Evolutionary conservation across 1,284 basidiomycete species (phyloP), one percentile per base, ranked within the genome.

Genomic region (Ustanciosporium gigantosporum): DNA sequence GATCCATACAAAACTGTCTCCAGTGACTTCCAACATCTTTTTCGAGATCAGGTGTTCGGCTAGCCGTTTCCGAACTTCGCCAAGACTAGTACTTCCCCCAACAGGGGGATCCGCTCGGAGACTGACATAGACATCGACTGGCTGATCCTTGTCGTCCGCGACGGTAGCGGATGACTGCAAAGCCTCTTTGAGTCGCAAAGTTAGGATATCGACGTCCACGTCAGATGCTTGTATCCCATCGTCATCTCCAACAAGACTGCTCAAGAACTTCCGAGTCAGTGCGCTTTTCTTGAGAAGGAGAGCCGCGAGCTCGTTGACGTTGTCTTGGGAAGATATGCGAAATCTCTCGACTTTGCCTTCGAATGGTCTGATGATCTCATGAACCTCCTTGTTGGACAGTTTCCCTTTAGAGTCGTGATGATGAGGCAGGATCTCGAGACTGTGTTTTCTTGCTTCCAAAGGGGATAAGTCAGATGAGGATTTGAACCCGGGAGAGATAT

Each of bases 1-100:
- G 50, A 96, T 84, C 92, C 92, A 96, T 15, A 91, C 81, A 79
- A 96, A 92, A 74, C 88, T 85, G n/a, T 90, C 90, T 3, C 85
- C 29, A 0, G 36, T 13, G 0, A 68, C 8, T 9, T 43, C 2
- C 20, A 47, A 31, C 16, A 46, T 37, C 86, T 88, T 86, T 53
- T 81, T 81, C 57, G 85, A 82, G 2, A 88, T 86, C 19, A 84
- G 78, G 49, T 85, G 83, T 3, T 85, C 84, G 40, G 91, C 81
- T 23, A 84, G 69, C 35, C 73, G 82, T 38, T 88, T 82, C 52
- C 92, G 84, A 50, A 87, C 74, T 55, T 85, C 83, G 39, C 92
- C 92, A 25, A 96, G 81, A 4, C 84, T 80, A 1, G 91, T 94
- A 71, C 88, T 90, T 32, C 90, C 90, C 87, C 91, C 89, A 89